Evolutionary conservation across 768 basidiomycete genomes (phyloP), one percentile per base, ranked within the genome.

Genomic region (Termitomyces sp.): DNA sequence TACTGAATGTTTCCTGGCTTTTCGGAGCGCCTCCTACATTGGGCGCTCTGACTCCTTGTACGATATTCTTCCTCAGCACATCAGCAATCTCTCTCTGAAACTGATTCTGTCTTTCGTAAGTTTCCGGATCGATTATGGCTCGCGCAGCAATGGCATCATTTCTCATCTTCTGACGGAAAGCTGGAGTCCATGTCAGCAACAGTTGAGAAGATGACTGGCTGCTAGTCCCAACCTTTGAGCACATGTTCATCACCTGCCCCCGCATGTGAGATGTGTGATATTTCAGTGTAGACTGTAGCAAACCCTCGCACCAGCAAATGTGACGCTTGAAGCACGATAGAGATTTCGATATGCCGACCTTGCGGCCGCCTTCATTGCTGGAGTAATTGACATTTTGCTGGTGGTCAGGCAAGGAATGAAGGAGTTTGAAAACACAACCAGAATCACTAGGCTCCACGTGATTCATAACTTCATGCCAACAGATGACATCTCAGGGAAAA

Each of bases 1-100:
- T 68, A 89, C 87, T 81, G 80, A 85, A 90, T 32, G 79, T 74
- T 30, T 81, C 83, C 33, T 73, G 67, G 14, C 44, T 60, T 9
- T 55, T 56, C 6, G 72, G 71, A 30, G 58, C 71, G 28, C 63
- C 62, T n/a, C 66, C 67, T 18, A 71, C 56, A 10, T 71, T 66
- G 20, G 70, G 66, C 10, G 83, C 75, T 64, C 74, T 81, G 45
- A 74, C 70, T 2, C 85, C 95, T 70, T 98, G 95, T 0, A 93
- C 94, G 45, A 98, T 77, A 68, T 98, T 98, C 69, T 75, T 83
- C 60, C 88, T 78, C 58, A 98, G 68, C 36, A 91, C 83, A 24
- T 75, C 67, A 4, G 94, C 90, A 45, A 94, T 77, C 44, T 97
- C 92, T 52, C 74, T 77, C 44, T 86, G 83, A 5, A 88, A 72